A percentile compares a stretch with the other conserved stretches of the same genome.
These are phyloP conservation scores for Hymenoscyphus fructigenus DNA, from an alignment of 2,329 filamentous ascomycete genomes.

Conservation along the genomic window DNA sequence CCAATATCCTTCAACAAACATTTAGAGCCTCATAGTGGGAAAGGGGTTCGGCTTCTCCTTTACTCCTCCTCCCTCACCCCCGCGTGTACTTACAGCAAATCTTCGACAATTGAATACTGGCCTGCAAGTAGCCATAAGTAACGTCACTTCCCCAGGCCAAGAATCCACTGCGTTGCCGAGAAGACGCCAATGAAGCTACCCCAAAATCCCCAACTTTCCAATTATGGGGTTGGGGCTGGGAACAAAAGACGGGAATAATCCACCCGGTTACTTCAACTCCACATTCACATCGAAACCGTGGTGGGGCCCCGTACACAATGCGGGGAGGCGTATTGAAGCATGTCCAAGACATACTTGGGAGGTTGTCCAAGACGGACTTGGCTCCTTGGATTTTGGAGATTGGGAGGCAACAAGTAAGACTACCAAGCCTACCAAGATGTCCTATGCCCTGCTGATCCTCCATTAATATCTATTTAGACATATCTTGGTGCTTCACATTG, in stretches of 20 bases:
- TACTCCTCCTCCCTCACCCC: too few species aligned
- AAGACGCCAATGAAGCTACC: background rate
- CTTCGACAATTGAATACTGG: too few species aligned
- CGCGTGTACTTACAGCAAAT: too few species aligned
- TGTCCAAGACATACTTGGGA: background rate
- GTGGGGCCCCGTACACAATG: background rate
- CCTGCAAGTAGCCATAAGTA: too few species aligned
- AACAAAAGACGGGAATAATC: background rate
- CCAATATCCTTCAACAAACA: too few species aligned
- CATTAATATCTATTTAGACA: background rate
- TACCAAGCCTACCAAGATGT: constrained; percentile 4
- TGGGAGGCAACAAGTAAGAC: background rate
- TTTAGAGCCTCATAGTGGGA: too few species aligned
- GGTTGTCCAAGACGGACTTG: background rate
- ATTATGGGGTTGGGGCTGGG: background rate
- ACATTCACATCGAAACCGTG: background rate
- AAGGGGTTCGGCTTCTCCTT: too few species aligned
- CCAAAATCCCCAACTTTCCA: background rate
- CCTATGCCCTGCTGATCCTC: background rate
- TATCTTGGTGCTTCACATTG: background rate
- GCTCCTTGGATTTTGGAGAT: background rate
- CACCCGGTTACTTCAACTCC: background rate
- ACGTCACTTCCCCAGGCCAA: too few species aligned
- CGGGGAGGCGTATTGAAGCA: background rate
- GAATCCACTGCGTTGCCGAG: too few species aligned